These are phyloP conservation scores for Raphanus raphanistrum DNA, from an alignment of 345 rosid species.

Conservation along the genomic window DNA sequence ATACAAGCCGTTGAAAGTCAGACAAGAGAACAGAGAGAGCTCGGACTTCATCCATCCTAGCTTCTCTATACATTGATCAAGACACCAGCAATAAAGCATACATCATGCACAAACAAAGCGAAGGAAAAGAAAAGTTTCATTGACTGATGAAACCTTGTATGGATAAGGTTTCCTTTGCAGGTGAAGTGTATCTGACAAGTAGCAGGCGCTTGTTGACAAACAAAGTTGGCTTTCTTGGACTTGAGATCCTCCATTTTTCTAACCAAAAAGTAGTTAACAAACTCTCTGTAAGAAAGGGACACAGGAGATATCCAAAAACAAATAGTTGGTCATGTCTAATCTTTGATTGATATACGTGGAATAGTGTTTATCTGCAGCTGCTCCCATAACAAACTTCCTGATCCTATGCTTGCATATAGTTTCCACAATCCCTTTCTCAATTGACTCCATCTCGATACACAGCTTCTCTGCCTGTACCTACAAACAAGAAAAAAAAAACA, in stretches of 20 bases:
- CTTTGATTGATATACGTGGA: conserved; percentile 19
- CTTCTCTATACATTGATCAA: conserved; percentile 45
- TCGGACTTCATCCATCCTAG: conserved; percentile 36
- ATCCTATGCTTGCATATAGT: conserved; percentile 51
- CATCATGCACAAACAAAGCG: neutral
- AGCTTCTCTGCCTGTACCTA: conserved; percentile 70
- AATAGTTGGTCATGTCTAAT: neutral
- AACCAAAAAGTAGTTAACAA: conserved; percentile 21
- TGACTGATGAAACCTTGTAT: conserved; percentile 49
- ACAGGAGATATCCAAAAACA: neutral
- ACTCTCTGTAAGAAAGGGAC: neutral
- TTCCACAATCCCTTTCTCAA: conserved; percentile 72
- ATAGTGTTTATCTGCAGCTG: conserved; percentile 67
- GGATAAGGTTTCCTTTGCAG: conserved; percentile 62
- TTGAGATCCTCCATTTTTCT: conserved; percentile 63
- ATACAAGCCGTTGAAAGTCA: conserved; percentile 41
- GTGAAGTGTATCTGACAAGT: conserved; percentile 70
- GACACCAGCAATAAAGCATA: conserved; percentile 9
- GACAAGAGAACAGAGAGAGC: conserved; percentile 39
- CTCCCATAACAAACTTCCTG: conserved; percentile 81
- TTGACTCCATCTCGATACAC: conserved; percentile 42
- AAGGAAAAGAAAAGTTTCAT: neutral
- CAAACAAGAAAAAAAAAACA: neutral
- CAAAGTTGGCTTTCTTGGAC: conserved; percentile 68
- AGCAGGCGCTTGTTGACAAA: conserved; percentile 53